Evolutionary conservation across 495 filamentous ascomycete species (phyloP).

Genomic region (Aeminium ludgeri): DNA sequence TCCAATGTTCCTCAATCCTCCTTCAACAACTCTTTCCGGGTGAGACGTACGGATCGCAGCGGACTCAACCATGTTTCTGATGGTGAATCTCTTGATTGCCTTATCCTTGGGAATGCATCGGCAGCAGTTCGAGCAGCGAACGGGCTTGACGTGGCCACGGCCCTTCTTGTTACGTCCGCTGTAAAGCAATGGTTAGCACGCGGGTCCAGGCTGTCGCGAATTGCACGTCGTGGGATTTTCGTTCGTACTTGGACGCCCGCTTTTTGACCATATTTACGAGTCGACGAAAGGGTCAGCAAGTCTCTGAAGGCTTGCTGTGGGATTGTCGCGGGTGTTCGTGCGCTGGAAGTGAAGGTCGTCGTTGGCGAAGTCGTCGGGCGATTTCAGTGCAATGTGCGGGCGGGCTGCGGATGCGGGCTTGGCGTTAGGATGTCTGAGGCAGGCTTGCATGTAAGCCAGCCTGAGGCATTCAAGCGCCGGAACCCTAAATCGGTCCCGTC

Average conservation of each 20-base stretch:
- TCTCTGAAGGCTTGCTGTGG: constrained; percentile 7
- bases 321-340: not conserved
- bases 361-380: too few relatives aligned
- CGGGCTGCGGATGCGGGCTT: too few relatives aligned
- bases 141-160: constrained; percentile 97
- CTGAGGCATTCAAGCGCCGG: too few relatives aligned
- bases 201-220: constrained; percentile 10
- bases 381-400: too few relatives aligned
- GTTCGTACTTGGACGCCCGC: constrained; percentile 91
- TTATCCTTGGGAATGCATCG: constrained; percentile 99
- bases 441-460: too few relatives aligned
- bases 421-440: too few relatives aligned
- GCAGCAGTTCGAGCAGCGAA: constrained; percentile 99
- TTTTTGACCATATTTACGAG: constrained; percentile 97
- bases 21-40: not conserved
- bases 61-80: constrained; percentile 99
- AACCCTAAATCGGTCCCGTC: too few relatives aligned
- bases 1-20: not conserved
- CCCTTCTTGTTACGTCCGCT: constrained; percentile 99
- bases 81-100: constrained; percentile 99
- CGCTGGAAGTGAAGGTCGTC: too few relatives aligned
- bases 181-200: constrained; percentile 22
- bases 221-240: not conserved
- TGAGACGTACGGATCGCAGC: constrained; percentile 89
- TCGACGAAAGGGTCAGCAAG: constrained; percentile 7